Evolutionary conservation across 108 stramenopile genomes (phyloP).

Genomic region (Aureococcus anophagefferens): DNA sequence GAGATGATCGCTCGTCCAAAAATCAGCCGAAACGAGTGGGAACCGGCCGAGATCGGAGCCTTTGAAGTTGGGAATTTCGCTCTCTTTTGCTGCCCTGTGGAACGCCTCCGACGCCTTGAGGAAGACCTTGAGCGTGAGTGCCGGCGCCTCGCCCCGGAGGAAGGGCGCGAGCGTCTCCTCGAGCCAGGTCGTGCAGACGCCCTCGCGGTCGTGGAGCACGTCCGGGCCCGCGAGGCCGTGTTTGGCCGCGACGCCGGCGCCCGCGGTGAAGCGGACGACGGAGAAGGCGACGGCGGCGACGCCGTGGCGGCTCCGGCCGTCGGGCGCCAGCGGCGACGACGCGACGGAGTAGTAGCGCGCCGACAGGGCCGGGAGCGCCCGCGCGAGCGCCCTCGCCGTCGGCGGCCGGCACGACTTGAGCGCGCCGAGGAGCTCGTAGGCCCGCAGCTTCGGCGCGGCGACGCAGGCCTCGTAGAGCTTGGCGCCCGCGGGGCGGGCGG

Average conservation of each 20-base stretch:
- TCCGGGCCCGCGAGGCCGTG: neutral
- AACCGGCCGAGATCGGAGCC: no score
- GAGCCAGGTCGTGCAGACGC: constrained; percentile 56
- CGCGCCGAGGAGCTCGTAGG: constrained; percentile 66
- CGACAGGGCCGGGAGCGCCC: constrained; percentile 56
- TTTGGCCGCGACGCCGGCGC: neutral
- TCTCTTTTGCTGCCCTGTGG: no score
- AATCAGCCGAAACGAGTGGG: no score
- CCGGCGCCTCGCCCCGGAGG: constrained; percentile 23
- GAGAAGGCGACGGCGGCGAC: constrained; percentile 59
- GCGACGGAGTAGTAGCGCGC: constrained; percentile 85
- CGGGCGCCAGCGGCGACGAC: constrained; percentile 61
- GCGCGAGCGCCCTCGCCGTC: constrained; percentile 55
- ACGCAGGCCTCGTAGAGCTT: constrained; percentile 45
- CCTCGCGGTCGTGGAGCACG: neutral
- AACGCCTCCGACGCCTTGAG: neutral
- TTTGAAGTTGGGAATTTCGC: no score
- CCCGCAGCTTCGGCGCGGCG: constrained; percentile 55
- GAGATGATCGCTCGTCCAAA: no score
- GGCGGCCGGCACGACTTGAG: constrained; percentile 73
- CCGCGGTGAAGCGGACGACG: constrained; percentile 61
- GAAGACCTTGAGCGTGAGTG: neutral
- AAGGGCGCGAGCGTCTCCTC: constrained; percentile 55
- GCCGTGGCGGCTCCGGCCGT: neutral
- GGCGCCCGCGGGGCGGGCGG: neutral